These are phyloP conservation scores for Bryoerythrophyllum caledonicum DNA, from an alignment of 225 moss, liverwort and hornwort species.

Conservation along the genomic window DNA sequence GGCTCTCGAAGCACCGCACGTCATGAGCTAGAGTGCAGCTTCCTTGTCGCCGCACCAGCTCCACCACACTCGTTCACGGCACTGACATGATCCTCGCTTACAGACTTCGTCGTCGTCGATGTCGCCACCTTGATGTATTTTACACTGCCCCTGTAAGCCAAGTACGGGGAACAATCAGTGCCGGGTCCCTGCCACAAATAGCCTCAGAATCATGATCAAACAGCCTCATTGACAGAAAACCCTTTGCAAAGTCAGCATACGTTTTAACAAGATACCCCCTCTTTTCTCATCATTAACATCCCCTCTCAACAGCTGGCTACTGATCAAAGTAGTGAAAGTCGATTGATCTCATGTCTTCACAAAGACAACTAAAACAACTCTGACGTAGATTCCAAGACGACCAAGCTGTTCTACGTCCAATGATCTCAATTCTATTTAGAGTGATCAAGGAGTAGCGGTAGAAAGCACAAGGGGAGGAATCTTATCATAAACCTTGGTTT, in stretches of 20 bases:
- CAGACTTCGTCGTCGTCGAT: neutral
- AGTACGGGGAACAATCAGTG: conserved; percentile 19
- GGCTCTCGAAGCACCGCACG: neutral
- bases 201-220: neutral
- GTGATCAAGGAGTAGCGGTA: no score
- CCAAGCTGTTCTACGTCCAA: no score
- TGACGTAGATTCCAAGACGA: no score
- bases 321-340: no score
- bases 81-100: conserved; percentile 2
- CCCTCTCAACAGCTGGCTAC: no score
- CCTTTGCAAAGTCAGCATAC: no score
- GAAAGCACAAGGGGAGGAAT: no score
- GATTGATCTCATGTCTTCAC: no score
- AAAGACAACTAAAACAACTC: no score
- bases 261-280: neutral
- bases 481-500: no score
- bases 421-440: no score
- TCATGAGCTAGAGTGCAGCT: conserved; percentile 41
- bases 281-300: neutral
- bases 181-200: neutral
- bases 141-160: conserved; percentile 41
- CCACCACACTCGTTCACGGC: conserved; percentile 21
- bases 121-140: conserved; percentile 53
- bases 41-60: conserved; percentile 28
- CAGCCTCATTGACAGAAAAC: neutral